Percentiles rank a stretch among this genome's conserved stretches.
Conservation (phyloP, 2,329 filamentous ascomycete genomes). For the Fusarium chlamydosporum region DNA sequence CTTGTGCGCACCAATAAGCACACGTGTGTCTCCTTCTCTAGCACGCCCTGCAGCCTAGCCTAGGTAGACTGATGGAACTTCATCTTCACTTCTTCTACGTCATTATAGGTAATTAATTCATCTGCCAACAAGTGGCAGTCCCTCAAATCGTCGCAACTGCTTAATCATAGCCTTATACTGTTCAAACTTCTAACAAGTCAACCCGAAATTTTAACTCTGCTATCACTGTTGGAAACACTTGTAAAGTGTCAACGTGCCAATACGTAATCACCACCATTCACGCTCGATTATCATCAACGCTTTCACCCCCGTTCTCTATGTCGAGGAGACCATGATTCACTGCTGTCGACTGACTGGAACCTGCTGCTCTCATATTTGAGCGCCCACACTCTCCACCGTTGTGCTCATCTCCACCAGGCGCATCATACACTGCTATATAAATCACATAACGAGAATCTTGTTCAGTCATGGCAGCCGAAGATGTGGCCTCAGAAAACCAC, state of each 20-base stretch:
- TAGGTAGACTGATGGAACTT: neutral
- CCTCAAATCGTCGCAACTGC: conserved; percentile 7
- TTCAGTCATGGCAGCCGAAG: conserved; percentile 50
- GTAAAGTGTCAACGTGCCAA: conserved; percentile 10
- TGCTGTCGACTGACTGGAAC: neutral
- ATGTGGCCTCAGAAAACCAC: conserved; percentile 37
- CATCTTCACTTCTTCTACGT: conserved; percentile 37
- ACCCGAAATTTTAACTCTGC: neutral
- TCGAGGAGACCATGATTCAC: conserved; percentile 1
- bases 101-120: conserved; percentile 28
- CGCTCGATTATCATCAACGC: conserved; percentile 13
- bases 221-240: neutral
- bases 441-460: neutral
- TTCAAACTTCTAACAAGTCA: neutral
- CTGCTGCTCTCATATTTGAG: neutral
- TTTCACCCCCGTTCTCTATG: neutral
- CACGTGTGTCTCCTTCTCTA: conserved; percentile 6
- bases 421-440: neutral
- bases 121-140: conserved; percentile 3
- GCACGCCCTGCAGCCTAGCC: conserved; percentile 23
- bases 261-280: conserved; percentile 24
- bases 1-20: conserved; percentile 35
- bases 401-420: neutral
- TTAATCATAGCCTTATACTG: neutral
- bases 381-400: neutral